These are phyloP conservation scores for Entophlyctis helioformis DNA, from an alignment of 192 early-diverging fungal species.

Conservation along the genomic window DNA sequence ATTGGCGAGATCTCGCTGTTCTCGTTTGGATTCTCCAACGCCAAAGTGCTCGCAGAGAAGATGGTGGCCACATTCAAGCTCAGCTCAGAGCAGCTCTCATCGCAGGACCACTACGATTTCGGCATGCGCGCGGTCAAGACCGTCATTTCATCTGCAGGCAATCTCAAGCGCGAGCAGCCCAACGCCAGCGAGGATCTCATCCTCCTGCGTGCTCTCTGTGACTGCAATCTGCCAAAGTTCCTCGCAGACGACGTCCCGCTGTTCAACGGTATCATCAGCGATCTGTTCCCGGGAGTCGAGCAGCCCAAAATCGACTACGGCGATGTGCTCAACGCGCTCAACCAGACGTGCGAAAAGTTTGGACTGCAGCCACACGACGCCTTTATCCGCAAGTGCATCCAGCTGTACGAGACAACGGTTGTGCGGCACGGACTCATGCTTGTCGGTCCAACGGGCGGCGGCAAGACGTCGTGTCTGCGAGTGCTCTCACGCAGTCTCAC, in stretches of 20 bases:
- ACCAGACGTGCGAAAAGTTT: slow-evolving; percentile 26
- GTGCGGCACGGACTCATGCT: slow-evolving; percentile 50
- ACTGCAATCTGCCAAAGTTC: slow-evolving; percentile 50
- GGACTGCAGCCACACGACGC: slow-evolving; percentile 31
- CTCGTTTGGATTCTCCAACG: slow-evolving; percentile 47
- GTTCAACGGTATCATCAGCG: slow-evolving; percentile 49
- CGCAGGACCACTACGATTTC: slow-evolving; percentile 56
- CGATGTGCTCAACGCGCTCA: slow-evolving; percentile 34
- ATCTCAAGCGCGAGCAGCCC: slow-evolving; percentile 45
- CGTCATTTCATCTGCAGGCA: slow-evolving; percentile 49
- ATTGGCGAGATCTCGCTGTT: slow-evolving; percentile 52
- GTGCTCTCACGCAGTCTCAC: slow-evolving; percentile 31
- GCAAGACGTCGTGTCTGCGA: slow-evolving; percentile 37
- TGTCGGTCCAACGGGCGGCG: slow-evolving; percentile 46
- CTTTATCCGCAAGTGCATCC: slow-evolving; percentile 52
- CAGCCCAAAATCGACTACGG: slow-evolving; percentile 49
- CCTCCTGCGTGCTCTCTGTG: slow-evolving; percentile 42
- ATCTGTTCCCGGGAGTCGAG: slow-evolving; percentile 44
- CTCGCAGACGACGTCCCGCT: slow-evolving; percentile 47
- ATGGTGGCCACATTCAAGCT: slow-evolving; percentile 55
- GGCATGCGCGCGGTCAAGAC: slow-evolving; percentile 53
- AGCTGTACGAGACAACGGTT: slow-evolving; percentile 51
- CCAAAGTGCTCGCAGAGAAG: slow-evolving; percentile 47
- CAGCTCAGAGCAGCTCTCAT: slow-evolving; percentile 44
- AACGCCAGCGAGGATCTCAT: slow-evolving; percentile 41